A percentile compares a stretch with the other conserved stretches of the same genome.
phyloP scores from a whole-genome alignment of 2,329 filamentous ascomycete species.

The Paecilomyces sp. region DNA sequence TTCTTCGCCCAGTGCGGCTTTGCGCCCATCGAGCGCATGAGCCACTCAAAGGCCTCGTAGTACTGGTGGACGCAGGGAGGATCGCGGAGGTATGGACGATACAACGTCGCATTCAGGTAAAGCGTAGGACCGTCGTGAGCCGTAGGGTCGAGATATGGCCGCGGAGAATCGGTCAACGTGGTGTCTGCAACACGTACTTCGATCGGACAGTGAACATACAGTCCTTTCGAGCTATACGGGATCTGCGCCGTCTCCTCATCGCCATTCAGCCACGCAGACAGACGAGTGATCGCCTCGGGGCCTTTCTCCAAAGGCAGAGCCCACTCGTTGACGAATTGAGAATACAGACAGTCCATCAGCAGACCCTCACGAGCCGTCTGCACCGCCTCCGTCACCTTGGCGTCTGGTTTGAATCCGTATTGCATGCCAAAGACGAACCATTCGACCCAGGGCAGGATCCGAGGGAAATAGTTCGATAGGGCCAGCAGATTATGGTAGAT shows the following conservation, averaged over 20 bases:
- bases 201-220: slow-evolving; percentile 84
- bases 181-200: slow-evolving; percentile 84
- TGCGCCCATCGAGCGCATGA: slow-evolving; percentile 79
- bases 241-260: slow-evolving; percentile 66
- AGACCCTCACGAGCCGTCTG: slow-evolving; percentile 74
- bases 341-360: slow-evolving; percentile 95
- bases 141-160: slow-evolving; percentile 68
- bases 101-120: slow-evolving; percentile 85
- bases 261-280: slow-evolving; percentile 79
- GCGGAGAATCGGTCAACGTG: slow-evolving; percentile 39
- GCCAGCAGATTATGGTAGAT: slow-evolving; percentile 89
- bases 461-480: slow-evolving; percentile 68
- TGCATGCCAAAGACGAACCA: slow-evolving; percentile 98
- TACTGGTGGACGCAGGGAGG: slow-evolving; percentile 70
- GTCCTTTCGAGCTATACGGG: slow-evolving; percentile 68
- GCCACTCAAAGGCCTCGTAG: slow-evolving; percentile 83
- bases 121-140: slow-evolving; percentile 62
- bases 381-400: slow-evolving; percentile 62
- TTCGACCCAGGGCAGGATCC: slow-evolving; percentile 79
- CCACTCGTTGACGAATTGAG: slow-evolving; percentile 99
- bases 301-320: slow-evolving; percentile 79
- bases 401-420: slow-evolving; percentile 72
- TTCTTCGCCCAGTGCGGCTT: slow-evolving; percentile 93
- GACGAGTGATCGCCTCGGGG: slow-evolving; percentile 74
- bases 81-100: slow-evolving; percentile 71